A percentile compares a stretch with the other conserved stretches of the same genome.
phyloP scores from a whole-genome alignment of 768 basidiomycete genomes.

The Boletus rubroflammeus region DNA sequence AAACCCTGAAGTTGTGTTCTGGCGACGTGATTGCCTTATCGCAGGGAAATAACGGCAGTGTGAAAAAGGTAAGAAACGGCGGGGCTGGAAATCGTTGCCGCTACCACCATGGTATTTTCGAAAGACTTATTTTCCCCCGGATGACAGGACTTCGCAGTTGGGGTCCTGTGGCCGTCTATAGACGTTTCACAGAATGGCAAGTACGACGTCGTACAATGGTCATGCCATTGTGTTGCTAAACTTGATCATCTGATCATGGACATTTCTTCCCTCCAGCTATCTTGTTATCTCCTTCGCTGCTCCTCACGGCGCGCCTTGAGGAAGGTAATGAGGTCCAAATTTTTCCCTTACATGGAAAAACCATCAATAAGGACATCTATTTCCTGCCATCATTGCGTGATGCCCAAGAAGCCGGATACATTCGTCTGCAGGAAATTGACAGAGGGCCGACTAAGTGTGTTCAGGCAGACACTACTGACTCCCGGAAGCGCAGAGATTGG shows the following conservation, averaged over 20 bases:
- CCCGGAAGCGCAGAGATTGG: conserved; percentile 57
- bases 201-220: conserved; percentile 24
- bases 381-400: conserved; percentile 50
- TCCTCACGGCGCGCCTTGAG: conserved; percentile 57
- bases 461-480: conserved; percentile 14
- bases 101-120: conserved; percentile 5
- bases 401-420: conserved; percentile 46
- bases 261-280: conserved; percentile 41
- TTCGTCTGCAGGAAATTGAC: conserved; percentile 51
- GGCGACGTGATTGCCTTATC: conserved; percentile 66
- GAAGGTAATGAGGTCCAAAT: conserved; percentile 48
- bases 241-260: conserved; percentile 9
- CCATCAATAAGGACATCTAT: conserved; percentile 34
- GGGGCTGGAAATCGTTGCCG: conserved; percentile 7
- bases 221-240: conserved; percentile 9
- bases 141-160: conserved; percentile 59
- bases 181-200: conserved; percentile 58
- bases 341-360: conserved; percentile 43
- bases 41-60: conserved; percentile 32
- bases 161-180: conserved; percentile 72
- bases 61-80: conserved; percentile 34
- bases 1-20: conserved; percentile 56
- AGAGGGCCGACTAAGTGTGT: conserved; percentile 13
- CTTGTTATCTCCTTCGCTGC: conserved; percentile 50
- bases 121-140: conserved; percentile 15